Evolutionary conservation across 352 stramenopile species (phyloP).

Genomic region (Phytophthora litchii): DNA sequence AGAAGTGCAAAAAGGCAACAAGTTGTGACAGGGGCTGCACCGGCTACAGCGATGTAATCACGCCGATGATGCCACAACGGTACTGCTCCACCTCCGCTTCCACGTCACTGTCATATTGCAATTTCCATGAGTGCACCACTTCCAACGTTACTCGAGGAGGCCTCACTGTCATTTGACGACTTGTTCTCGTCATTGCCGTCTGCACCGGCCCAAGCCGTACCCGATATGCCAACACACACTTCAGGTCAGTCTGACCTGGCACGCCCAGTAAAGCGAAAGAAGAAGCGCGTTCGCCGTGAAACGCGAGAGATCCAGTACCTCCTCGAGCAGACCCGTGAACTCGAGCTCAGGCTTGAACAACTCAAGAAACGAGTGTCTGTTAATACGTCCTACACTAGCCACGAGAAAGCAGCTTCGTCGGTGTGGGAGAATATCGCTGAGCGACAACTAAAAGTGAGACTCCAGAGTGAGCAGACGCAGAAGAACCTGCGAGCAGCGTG

Average conservation of each 20-base stretch:
- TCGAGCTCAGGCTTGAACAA: constrained; percentile 20
- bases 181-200: not conserved
- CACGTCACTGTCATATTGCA: no score
- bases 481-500: not conserved
- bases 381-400: not conserved
- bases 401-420: not conserved
- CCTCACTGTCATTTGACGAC: not conserved
- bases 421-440: constrained; percentile 12
- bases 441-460: constrained; percentile 13
- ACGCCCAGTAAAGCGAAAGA: constrained; percentile 7
- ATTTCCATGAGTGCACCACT: not conserved
- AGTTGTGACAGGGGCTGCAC: not conserved
- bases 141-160: not conserved
- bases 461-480: constrained; percentile 3
- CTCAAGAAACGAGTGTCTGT: constrained; percentile 10
- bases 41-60: not conserved
- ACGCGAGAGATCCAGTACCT: constrained; percentile 14
- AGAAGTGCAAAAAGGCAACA: not conserved
- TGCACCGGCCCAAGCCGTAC: no score
- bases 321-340: constrained; percentile 8
- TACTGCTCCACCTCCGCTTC: not conserved
- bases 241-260: not conserved
- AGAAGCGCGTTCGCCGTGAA: constrained; percentile 25
- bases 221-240: not conserved
- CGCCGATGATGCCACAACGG: not conserved